phyloP scores from a whole-genome alignment of 257 asterid species.

The Misopates orontium region DNA sequence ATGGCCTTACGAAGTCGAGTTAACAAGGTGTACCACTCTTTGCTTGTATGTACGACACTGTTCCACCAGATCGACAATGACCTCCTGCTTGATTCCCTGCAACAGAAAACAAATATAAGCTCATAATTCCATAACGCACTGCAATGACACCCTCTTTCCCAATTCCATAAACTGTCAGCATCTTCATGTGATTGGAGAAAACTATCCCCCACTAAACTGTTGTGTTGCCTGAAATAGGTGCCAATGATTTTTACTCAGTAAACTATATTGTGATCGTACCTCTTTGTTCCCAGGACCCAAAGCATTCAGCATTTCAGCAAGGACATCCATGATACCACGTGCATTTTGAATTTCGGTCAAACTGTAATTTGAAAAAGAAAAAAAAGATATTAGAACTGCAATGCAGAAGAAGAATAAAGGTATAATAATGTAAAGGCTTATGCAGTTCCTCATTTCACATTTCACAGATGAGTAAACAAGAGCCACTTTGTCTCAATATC shows the following conservation, averaged over 20 bases:
- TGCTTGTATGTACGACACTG: slow-evolving; percentile 96
- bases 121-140: too few species aligned
- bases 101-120: slow-evolving; percentile 21
- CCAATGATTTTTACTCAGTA: too few species aligned
- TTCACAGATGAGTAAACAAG: too few species aligned
- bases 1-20: slow-evolving; percentile 93
- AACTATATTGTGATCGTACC: slow-evolving; percentile 38
- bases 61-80: slow-evolving; percentile 95
- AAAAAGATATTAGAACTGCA: slow-evolving; percentile 27
- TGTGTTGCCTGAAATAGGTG: too few species aligned
- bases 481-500: too few species aligned
- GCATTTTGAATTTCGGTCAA: slow-evolving; percentile 94
- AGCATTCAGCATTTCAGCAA: slow-evolving; percentile 95
- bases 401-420: slow-evolving; percentile 20
- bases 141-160: too few species aligned
- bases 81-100: slow-evolving; percentile 95
- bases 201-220: too few species aligned
- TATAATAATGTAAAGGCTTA: slow-evolving; percentile 9
- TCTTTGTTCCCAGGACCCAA: slow-evolving; percentile 88
- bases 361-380: slow-evolving; percentile 41
- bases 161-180: too few species aligned
- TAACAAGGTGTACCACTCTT: slow-evolving; percentile 96
- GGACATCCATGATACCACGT: slow-evolving; percentile 97
- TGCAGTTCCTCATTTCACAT: too few species aligned
- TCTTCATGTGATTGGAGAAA: too few species aligned